These are phyloP conservation scores for Cercospora citrullina DNA, from an alignment of 2,329 filamentous ascomycete species.

Conservation along the genomic window DNA sequence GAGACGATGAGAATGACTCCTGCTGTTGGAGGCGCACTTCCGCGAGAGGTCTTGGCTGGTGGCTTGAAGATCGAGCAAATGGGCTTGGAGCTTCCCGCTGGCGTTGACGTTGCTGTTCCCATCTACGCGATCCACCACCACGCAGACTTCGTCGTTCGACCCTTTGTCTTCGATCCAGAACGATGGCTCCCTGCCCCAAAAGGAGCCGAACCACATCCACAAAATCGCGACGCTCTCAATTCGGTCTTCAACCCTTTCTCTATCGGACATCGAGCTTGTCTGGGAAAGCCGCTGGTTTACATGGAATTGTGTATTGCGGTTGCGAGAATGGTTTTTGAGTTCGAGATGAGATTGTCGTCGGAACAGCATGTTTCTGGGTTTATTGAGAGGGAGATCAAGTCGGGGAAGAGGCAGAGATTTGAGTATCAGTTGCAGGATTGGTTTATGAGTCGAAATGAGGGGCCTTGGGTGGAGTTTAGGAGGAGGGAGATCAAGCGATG, in stretches of 20 bases:
- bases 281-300: constrained; percentile 57
- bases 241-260: constrained; percentile 74
- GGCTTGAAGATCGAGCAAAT: constrained; percentile 36
- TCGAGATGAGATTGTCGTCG: constrained; percentile 29
- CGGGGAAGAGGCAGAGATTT: constrained; percentile 55
- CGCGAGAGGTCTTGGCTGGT: constrained; percentile 38
- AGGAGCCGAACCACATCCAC: constrained; percentile 15
- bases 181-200: constrained; percentile 29
- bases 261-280: constrained; percentile 68
- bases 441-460: constrained; percentile 73
- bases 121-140: constrained; percentile 43
- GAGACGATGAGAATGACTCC: constrained; percentile 52
- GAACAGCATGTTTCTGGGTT: constrained; percentile 53
- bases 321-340: constrained; percentile 31
- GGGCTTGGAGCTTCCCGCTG: constrained; percentile 42
- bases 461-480: constrained; percentile 62
- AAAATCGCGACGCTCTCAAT: constrained; percentile 41
- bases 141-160: constrained; percentile 32
- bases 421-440: constrained; percentile 73
- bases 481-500: constrained; percentile 11
- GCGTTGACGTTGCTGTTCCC: constrained; percentile 39
- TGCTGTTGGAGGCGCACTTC: constrained; percentile 41
- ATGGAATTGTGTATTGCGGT: constrained; percentile 32
- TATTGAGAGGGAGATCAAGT: constrained; percentile 52
- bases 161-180: constrained; percentile 34